phyloP scores from a whole-genome alignment of 140 eudicot genomes.

The Senecio squalidus region DNA sequence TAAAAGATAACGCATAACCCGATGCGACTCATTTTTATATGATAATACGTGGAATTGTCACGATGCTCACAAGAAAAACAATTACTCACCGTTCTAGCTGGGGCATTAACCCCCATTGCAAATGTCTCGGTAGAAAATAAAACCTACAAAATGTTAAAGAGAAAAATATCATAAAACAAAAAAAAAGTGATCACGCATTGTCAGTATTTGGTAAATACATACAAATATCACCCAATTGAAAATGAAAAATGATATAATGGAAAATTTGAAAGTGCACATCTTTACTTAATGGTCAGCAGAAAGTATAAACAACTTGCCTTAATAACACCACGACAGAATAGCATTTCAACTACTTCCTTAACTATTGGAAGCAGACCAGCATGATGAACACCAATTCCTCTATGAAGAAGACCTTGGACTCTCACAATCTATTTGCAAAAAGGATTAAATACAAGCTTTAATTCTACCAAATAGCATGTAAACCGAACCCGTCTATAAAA shows the following conservation, averaged over 20 bases:
- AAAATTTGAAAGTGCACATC: neutral
- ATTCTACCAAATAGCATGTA: slow-evolving; percentile 27
- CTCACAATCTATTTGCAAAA: slow-evolving; percentile 60
- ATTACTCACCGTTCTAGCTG: slow-evolving; percentile 93
- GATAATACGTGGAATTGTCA: too few species aligned
- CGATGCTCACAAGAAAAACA: neutral
- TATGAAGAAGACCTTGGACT: slow-evolving; percentile 82
- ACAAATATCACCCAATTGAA: neutral
- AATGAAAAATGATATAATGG: neutral
- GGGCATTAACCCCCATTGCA: slow-evolving; percentile 99
- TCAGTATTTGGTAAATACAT: neutral
- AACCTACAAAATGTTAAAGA: slow-evolving; percentile 38
- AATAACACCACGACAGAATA: slow-evolving; percentile 95
- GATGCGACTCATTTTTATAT: too few species aligned
- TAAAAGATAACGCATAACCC: neutral
- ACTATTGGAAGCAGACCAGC: slow-evolving; percentile 98
- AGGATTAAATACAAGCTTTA: slow-evolving; percentile 17
- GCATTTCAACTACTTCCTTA: slow-evolving; percentile 99
- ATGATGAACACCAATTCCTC: slow-evolving; percentile 99
- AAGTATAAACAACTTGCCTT: slow-evolving; percentile 44
- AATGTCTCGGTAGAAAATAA: slow-evolving; percentile 96
- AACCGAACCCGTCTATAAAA: neutral
- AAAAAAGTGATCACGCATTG: neutral
- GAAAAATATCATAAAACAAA: neutral
- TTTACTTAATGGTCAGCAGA: neutral